Conservation (phyloP, 306 rosid genomes). For the Vigna hirtella region DNA sequence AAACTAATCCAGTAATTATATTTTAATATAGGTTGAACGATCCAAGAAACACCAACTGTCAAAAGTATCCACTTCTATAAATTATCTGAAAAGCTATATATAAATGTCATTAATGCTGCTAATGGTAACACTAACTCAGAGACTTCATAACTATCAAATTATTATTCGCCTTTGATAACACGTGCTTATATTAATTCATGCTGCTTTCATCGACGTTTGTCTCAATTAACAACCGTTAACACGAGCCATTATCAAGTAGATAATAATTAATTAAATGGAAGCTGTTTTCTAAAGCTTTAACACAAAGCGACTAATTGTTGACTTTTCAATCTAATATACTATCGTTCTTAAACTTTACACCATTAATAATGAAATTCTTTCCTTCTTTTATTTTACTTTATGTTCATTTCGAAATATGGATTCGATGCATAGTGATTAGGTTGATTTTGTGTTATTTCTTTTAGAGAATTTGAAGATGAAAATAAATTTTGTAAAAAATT, state of each 20-base stretch:
- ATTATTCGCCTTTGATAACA: conserved; percentile 23
- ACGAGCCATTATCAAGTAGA: conserved; percentile 13
- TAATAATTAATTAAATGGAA: conserved; percentile 1
- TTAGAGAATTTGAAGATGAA: too few species aligned
- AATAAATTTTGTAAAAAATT: too few species aligned
- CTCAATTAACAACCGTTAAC: conserved; percentile 28
- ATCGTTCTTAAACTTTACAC: conserved; percentile 40
- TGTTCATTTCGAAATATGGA: too few species aligned
- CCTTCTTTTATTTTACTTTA: too few species aligned
- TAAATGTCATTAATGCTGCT: conserved; percentile 18
- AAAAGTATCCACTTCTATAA: conserved; percentile 14
- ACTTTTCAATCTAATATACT: not conserved
- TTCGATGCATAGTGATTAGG: too few species aligned
- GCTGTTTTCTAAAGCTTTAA: conserved; percentile 40
- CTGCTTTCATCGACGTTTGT: conserved; percentile 30
- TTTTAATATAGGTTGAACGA: conserved; percentile 36
- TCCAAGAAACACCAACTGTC: conserved; percentile 44
- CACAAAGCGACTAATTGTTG: conserved; percentile 41
- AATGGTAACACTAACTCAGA: not conserved
- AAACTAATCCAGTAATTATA: not conserved
- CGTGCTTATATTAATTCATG: conserved; percentile 4
- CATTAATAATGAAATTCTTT: not conserved
- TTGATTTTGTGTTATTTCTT: too few species aligned
- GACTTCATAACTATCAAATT: not conserved
- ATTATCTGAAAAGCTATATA: not conserved